phyloP scores from a whole-genome alignment of 768 basidiomycete genomes.

The Kwoniella sp. region DNA sequence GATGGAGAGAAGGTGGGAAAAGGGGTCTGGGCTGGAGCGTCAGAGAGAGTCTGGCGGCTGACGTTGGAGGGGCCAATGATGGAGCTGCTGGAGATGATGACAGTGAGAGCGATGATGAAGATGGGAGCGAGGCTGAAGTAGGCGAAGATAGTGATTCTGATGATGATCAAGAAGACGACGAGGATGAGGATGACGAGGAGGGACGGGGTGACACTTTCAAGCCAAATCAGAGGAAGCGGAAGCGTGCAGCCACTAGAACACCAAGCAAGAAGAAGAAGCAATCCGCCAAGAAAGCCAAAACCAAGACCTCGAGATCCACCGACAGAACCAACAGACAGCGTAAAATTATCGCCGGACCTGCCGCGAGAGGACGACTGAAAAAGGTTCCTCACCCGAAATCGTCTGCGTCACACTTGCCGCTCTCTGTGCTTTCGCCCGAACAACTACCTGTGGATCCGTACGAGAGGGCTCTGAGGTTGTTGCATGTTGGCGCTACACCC shows the following conservation, averaged over 20 bases:
- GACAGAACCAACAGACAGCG: slow-evolving; percentile 21
- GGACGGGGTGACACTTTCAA: slow-evolving; percentile 28
- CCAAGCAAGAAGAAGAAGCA: slow-evolving; percentile 10
- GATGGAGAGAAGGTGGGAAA: slow-evolving; percentile 42
- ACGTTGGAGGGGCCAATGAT: slow-evolving; percentile 32
- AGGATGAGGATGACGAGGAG: slow-evolving; percentile 30
- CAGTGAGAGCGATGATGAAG: slow-evolving; percentile 19
- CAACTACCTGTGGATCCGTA: slow-evolving; percentile 75
- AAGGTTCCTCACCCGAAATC: slow-evolving; percentile 38
- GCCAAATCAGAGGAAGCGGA: slow-evolving; percentile 46
- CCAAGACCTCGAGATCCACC: background rate
- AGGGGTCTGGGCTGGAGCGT: slow-evolving; percentile 38
- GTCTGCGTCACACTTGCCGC: slow-evolving; percentile 43
- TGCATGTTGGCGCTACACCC: slow-evolving; percentile 91
- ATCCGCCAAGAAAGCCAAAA: background rate
- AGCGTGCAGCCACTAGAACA: slow-evolving; percentile 14
- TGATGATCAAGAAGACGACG: slow-evolving; percentile 11
- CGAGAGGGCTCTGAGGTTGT: slow-evolving; percentile 81
- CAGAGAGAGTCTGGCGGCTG: slow-evolving; percentile 19
- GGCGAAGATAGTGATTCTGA: slow-evolving; percentile 7
- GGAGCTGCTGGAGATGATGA: slow-evolving; percentile 13
- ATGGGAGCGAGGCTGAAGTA: slow-evolving; percentile 24
- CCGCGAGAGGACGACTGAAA: slow-evolving; percentile 31
- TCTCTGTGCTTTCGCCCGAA: slow-evolving; percentile 54
- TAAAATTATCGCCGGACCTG: background rate